Percentiles rank a stretch among this genome's conserved stretches.
Evolutionary conservation across 1,284 basidiomycete genomes (phyloP).

Genomic region (Cryptococcus depauperatus): DNA sequence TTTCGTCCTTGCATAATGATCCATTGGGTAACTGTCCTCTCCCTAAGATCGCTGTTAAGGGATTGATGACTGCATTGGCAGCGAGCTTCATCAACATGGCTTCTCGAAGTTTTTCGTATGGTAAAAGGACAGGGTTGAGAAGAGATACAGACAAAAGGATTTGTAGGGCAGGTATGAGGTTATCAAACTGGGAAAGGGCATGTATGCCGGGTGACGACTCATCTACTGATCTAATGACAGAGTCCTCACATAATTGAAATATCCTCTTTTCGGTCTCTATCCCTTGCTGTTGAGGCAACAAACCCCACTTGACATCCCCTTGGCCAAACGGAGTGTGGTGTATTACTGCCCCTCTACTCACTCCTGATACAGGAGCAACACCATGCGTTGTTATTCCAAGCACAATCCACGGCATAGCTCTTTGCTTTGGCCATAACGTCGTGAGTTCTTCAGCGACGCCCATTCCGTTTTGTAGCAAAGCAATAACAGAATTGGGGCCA

Average conservation of each 20-base stretch:
- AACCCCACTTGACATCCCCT: conserved; percentile 68
- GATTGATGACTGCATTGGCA: conserved; percentile 77
- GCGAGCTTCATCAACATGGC: conserved; percentile 74
- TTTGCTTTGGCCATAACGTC: conserved; percentile 63
- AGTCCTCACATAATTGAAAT: not conserved
- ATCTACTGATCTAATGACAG: conserved; percentile 11
- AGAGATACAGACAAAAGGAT: conserved; percentile 54
- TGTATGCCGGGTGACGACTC: conserved; percentile 50
- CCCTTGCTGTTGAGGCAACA: conserved; percentile 56
- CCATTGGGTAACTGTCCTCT: conserved; percentile 65
- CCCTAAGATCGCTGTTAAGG: conserved; percentile 69
- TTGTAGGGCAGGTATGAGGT: conserved; percentile 61
- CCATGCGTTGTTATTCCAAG: conserved; percentile 78
- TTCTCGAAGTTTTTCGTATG: conserved; percentile 62
- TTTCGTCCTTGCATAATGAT: conserved; percentile 51
- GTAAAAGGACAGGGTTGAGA: conserved; percentile 60
- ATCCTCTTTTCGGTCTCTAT: not conserved
- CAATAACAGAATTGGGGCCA: conserved; percentile 64
- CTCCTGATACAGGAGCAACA: conserved; percentile 29
- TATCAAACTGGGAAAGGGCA: conserved; percentile 46
- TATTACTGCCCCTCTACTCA: conserved; percentile 45
- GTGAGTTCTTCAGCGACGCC: conserved; percentile 75
- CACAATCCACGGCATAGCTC: conserved; percentile 73
- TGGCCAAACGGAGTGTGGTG: conserved; percentile 53
- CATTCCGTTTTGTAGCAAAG: conserved; percentile 84